Percentiles rank a stretch among this genome's conserved stretches.
phyloP scores from a whole-genome alignment of 2,329 filamentous ascomycete genomes.

The Phialophora expanda region DNA sequence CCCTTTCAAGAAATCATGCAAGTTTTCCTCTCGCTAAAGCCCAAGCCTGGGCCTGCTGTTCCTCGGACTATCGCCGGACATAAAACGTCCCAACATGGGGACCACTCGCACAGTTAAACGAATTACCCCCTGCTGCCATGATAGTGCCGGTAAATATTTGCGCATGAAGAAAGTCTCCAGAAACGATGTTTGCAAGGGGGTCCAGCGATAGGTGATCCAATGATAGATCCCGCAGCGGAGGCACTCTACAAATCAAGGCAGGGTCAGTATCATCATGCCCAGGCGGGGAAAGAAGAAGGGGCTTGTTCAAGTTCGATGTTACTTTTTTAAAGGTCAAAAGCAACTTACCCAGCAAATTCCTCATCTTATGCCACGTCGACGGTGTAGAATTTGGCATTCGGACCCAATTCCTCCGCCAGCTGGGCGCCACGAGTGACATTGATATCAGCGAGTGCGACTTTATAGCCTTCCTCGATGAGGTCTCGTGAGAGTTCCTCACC shows the following conservation, averaged over 20 bases:
- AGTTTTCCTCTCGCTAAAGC: no score
- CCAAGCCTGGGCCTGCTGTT: no score
- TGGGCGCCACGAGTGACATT: no score
- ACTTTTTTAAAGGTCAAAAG: background rate
- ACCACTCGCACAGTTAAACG: constrained; percentile 6
- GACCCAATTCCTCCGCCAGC: no score
- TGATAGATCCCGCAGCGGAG: constrained; percentile 56
- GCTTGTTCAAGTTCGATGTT: background rate
- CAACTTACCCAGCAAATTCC: constrained; percentile 59
- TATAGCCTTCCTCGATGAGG: no score
- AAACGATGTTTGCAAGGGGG: constrained; percentile 51
- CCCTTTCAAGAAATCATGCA: no score
- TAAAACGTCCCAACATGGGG: no score
- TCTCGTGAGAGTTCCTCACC: no score
- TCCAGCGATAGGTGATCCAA: constrained; percentile 63
- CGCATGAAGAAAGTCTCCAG: constrained; percentile 43
- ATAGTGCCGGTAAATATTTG: constrained; percentile 46
- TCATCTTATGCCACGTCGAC: constrained; percentile 52
- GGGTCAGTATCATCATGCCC: background rate
- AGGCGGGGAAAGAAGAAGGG: background rate
- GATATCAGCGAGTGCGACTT: no score
- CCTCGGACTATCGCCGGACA: no score
- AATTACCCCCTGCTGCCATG: constrained; percentile 18
- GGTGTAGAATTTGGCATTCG: no score
- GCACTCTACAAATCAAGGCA: constrained; percentile 33